Conservation (phyloP, 768 basidiomycete species). For the Leccinum fibrillosum region DNA sequence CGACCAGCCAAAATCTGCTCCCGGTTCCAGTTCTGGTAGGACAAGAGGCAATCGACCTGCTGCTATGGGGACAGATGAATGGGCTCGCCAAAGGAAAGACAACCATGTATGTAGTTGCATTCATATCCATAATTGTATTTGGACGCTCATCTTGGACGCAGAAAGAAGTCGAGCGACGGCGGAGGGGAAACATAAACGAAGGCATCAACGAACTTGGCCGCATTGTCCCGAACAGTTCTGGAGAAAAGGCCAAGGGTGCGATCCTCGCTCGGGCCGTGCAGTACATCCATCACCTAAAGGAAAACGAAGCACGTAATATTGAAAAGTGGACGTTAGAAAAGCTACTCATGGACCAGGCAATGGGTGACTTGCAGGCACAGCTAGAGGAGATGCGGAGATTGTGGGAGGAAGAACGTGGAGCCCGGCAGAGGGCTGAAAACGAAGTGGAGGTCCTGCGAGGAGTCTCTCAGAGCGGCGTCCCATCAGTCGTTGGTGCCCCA, state of each 20-base stretch:
- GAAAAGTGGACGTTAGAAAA: constrained; percentile 95
- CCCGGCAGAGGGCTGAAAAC: constrained; percentile 56
- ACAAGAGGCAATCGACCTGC: constrained; percentile 53
- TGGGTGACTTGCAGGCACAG: constrained; percentile 82
- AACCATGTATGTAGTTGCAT: constrained; percentile 59
- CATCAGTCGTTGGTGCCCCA: background rate
- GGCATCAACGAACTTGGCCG: constrained; percentile 90
- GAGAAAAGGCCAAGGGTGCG: constrained; percentile 87
- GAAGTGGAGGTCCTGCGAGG: constrained; percentile 59
- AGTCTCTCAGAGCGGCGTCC: constrained; percentile 19
- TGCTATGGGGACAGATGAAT: constrained; percentile 72
- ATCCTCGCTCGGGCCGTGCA: constrained; percentile 85
- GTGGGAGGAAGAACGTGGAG: constrained; percentile 75
- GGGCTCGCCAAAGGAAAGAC: constrained; percentile 77
- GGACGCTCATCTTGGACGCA: constrained; percentile 31
- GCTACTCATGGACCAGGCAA: constrained; percentile 86
- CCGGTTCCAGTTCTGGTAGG: constrained; percentile 35
- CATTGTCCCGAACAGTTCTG: constrained; percentile 83
- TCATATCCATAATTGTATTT: background rate
- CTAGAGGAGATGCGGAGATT: constrained; percentile 77
- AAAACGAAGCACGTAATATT: constrained; percentile 86
- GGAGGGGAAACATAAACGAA: constrained; percentile 94
- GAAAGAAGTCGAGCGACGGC: constrained; percentile 98
- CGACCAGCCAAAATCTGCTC: constrained; percentile 24
- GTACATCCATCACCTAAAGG: constrained; percentile 89